A percentile compares a stretch with the other conserved stretches of the same genome.
These are phyloP conservation scores for Claviceps sp. DNA, from an alignment of 2,329 filamentous ascomycete genomes.

Conservation along the genomic window DNA sequence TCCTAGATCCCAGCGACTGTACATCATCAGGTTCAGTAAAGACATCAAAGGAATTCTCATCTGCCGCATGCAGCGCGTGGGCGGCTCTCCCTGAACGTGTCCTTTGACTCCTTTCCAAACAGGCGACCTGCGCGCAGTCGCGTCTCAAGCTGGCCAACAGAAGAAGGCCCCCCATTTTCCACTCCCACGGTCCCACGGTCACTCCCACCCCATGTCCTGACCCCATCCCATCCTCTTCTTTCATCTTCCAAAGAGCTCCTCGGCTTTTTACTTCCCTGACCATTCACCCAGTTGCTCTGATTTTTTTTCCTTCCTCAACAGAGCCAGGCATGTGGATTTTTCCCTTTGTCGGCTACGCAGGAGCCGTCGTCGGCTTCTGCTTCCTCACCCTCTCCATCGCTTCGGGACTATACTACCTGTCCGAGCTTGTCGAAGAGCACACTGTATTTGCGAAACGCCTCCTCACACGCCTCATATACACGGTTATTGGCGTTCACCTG, in stretches of 20 bases:
- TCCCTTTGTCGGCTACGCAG: constrained; percentile 78
- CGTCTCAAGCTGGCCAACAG: not conserved
- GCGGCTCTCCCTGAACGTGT: constrained; percentile 7
- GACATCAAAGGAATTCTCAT: too few species aligned
- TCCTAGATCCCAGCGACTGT: too few species aligned
- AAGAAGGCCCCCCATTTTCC: not conserved
- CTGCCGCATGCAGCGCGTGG: not conserved
- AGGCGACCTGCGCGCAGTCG: not conserved
- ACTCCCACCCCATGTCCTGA: not conserved
- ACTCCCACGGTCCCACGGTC: too few species aligned
- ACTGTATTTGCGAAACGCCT: constrained; percentile 83
- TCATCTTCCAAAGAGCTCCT: not conserved
- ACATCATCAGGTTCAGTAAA: too few species aligned
- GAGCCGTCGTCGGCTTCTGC: constrained; percentile 75
- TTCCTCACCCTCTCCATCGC: constrained; percentile 94
- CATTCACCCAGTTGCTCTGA: not conserved
- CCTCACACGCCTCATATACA: constrained; percentile 75
- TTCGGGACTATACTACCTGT: constrained; percentile 96
- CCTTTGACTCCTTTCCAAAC: constrained; percentile 6
- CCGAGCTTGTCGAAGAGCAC: constrained; percentile 94
- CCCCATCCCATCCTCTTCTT: not conserved
- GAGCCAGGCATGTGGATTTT: constrained; percentile 74
- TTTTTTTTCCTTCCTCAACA: not conserved
- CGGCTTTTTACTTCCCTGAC: not conserved
- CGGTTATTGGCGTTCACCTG: constrained; percentile 59